Evolutionary conservation across 1,284 basidiomycete genomes (phyloP), one percentile per base, ranked within the genome.

Genomic region (Calocybe gambosa): DNA sequence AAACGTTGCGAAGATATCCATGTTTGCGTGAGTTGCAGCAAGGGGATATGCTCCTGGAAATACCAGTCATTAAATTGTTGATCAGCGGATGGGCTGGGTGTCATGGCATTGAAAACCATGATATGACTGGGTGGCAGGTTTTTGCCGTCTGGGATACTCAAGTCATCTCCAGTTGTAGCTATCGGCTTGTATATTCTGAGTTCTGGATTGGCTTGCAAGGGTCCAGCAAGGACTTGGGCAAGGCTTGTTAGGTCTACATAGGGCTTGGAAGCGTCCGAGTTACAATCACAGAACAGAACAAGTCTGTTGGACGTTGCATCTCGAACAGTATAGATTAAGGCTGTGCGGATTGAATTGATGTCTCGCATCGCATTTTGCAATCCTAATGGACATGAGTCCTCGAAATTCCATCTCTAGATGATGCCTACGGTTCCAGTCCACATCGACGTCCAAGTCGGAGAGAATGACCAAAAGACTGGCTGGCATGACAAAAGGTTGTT

Each of bases 61-160:
- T 64, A 66, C 64, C 64, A 66, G 12, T 57, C 50, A 31, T 64
- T 62, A 35, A 66, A 62, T 1, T 45, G 33, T 25, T 54, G 45
- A 7, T 64, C 60, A 1, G 50, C 40, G 19, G 46, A 43, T n/a
- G 48, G 49, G 15, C 46, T 45, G 1, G 61, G 62, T 10, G 60
- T 60, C 57, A 65, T 57, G 18, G 56, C 53, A 42, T 56, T 56
- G 9, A 56, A 50, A 7, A 62, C 50, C 20, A 64, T n/a, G 31
- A 52, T 49, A 25, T 53, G 51, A 19, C 21, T 20, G 9, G 31
- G 41, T 19, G 29, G 18, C n/a, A 45, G n/a, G 13, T 23, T 18
- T 21, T 31, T 19, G 25, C 37, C 31, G 10, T 41, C 37, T 1
- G 38, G 37, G 12, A 19, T 13, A 13, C 21, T 31, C 6, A 51